A percentile compares a stretch with the other conserved stretches of the same genome.
phyloP scores from a whole-genome alignment of 768 basidiomycete genomes.

The Rhodosporidiobolus sp. region DNA sequence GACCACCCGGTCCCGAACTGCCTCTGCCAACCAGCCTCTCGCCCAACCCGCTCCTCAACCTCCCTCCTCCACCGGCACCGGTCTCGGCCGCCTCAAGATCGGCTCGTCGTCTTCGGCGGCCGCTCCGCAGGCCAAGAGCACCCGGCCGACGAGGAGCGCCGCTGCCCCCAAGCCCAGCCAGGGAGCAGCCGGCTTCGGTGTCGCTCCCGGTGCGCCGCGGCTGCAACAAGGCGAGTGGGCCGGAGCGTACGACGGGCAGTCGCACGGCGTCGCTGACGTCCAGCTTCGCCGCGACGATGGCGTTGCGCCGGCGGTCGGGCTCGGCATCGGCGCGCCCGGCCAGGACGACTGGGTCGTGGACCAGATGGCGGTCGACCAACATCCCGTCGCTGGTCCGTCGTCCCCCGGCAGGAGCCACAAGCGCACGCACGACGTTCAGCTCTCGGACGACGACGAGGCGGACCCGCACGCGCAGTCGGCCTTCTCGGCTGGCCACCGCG shows the following conservation, averaged over 20 bases:
- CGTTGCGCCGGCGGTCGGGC: not conserved
- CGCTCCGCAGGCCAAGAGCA: not conserved
- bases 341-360: constrained; percentile 4
- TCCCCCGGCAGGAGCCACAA: constrained; percentile 17
- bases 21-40: constrained; percentile 18
- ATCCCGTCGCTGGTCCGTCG: not conserved
- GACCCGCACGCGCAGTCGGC: not conserved
- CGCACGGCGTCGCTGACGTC: not conserved
- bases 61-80: constrained; percentile 35
- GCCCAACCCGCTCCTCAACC: constrained; percentile 13
- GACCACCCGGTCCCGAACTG: constrained; percentile 22
- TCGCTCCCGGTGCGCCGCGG: constrained; percentile 19
- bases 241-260: not conserved
- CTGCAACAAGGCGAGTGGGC: constrained; percentile 33
- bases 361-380: constrained; percentile 19
- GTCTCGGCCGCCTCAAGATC: constrained; percentile 29
- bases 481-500: constrained; percentile 6
- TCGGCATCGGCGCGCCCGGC: constrained; percentile 8
- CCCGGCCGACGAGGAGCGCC: constrained; percentile 2
- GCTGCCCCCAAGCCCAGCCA: constrained; percentile 3
- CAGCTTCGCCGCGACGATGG: not conserved
- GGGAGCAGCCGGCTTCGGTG: not conserved
- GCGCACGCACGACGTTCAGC: constrained; percentile 29
- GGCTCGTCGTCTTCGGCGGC: constrained; percentile 3
- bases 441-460: constrained; percentile 26